Base-by-base conservation (phyloP, 2,329 filamentous ascomycete species). In the Beauveria rudraprayagi region DNA sequence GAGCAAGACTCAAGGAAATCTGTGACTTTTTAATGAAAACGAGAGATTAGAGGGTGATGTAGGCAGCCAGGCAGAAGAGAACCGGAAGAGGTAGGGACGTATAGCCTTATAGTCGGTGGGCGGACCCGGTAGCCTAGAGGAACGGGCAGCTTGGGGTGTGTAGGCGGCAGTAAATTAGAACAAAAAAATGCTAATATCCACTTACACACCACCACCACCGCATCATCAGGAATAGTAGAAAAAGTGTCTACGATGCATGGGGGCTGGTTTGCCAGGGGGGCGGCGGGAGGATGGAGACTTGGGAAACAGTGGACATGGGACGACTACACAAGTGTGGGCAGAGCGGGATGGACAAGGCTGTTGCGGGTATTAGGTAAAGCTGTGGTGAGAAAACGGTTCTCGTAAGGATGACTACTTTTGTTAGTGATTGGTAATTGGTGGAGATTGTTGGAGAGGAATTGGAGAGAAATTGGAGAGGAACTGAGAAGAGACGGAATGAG, bases 241-340 rank as follows among this genome's bases (percentile, higher is more conserved):
- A 37, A 48, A 47, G 17, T 7, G 19, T 37, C 40, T 34, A 24
- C 56, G 44, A 40, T 58, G 30, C 43, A 58, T 40, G 34, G 19
- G 56, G 56, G 28, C 43, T 58, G 19, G 34, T 16, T 37, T 37
- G 34, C 34, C 11, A 37, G 34, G 56, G 56, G 44, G 44, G 44
- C 22, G 43, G 46, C 41, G 53, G 56, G 26, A 58, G 5, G 54
- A 48, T 37, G 53, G 53, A 30, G 53, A 56, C 22, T 24, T 24
- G 40, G 40, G 8, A 40, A 53, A 17, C 11, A 67, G 65, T 72
- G 66, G 67, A 67, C 70, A 70, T 65, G 61, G 71, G 63, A 52
- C 30, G 50, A 24, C 16, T 28, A 71, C 17, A 40, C 16, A 14
- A 4, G 24, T 11, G 53, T 26, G 44, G 37, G 30, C 56, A 41